phyloP scores from a whole-genome alignment of 2,329 filamentous ascomycete genomes.

The Colletotrichum gigasporum region DNA sequence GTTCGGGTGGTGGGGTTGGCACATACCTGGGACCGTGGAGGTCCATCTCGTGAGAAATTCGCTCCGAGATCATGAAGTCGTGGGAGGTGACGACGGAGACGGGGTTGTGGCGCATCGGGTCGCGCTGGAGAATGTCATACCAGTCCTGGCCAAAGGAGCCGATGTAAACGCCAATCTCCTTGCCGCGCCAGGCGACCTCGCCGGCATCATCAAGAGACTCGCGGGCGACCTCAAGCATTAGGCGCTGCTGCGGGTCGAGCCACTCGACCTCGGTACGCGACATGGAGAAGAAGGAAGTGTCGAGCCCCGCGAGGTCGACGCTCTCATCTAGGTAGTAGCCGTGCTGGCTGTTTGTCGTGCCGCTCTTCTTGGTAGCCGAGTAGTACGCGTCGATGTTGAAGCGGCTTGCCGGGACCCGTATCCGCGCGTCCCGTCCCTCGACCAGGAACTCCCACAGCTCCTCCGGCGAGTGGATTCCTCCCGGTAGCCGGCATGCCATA shows the following conservation, averaged over 20 bases:
- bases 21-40: conserved; percentile 42
- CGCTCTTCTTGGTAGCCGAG: conserved; percentile 44
- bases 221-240: conserved; percentile 42
- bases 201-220: conserved; percentile 47
- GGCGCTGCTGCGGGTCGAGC: conserved; percentile 39
- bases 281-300: conserved; percentile 41
- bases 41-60: conserved; percentile 42
- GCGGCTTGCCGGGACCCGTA: conserved; percentile 37
- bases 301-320: conserved; percentile 38
- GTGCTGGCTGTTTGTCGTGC: conserved; percentile 44
- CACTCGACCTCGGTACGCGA: conserved; percentile 39
- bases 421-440: conserved; percentile 41
- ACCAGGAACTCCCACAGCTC: conserved; percentile 49
- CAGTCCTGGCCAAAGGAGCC: conserved; percentile 43
- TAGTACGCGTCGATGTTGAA: conserved; percentile 47
- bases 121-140: conserved; percentile 25
- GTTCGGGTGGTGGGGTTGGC: conserved; percentile 42
- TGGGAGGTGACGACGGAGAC: conserved; percentile 32
- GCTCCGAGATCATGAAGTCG: conserved; percentile 40
- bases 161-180: conserved; percentile 39
- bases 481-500: conserved; percentile 52
- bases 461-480: conserved; percentile 41
- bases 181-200: conserved; percentile 37
- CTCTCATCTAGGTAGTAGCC: conserved; percentile 45
- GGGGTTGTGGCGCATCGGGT: too few species aligned